Evolutionary conservation across 192 early-diverging fungal genomes (phyloP).

Genomic region (Umbelopsis isabellina): DNA sequence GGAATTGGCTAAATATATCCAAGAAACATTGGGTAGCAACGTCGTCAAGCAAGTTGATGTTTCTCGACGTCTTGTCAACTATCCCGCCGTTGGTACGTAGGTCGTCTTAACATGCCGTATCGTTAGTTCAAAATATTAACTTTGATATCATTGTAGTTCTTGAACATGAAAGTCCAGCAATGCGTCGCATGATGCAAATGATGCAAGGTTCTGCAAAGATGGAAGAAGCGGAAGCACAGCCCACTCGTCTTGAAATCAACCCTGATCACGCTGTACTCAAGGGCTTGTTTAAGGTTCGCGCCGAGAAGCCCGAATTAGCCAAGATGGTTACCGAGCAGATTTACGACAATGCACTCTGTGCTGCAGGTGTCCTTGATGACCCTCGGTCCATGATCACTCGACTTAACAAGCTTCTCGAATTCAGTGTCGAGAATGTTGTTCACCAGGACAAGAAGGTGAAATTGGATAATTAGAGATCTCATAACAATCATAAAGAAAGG

Average conservation of each 20-base stretch:
- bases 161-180: conserved; percentile 74
- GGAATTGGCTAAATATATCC: conserved; percentile 63
- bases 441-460: conserved; percentile 39
- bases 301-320: conserved; percentile 63
- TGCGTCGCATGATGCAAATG: conserved; percentile 70
- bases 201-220: conserved; percentile 59
- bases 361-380: conserved; percentile 78
- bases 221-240: conserved; percentile 58
- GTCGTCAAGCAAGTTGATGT: conserved; percentile 71
- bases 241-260: conserved; percentile 77
- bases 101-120: background rate
- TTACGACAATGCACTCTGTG: conserved; percentile 77
- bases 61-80: conserved; percentile 70
- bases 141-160: conserved; percentile 42
- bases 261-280: conserved; percentile 69
- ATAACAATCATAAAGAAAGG: background rate
- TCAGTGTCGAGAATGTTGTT: conserved; percentile 33
- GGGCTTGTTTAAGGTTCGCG: conserved; percentile 63
- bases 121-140: background rate
- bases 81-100: conserved; percentile 64
- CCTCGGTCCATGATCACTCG: conserved; percentile 77
- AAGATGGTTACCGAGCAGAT: conserved; percentile 70
- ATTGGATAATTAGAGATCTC: background rate
- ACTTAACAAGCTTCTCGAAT: conserved; percentile 62
- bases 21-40: conserved; percentile 58